A percentile compares a stretch with the other conserved stretches of the same genome.
phyloP scores from a whole-genome alignment of 1,284 basidiomycete species.

The Heterobasidion irregulare region DNA sequence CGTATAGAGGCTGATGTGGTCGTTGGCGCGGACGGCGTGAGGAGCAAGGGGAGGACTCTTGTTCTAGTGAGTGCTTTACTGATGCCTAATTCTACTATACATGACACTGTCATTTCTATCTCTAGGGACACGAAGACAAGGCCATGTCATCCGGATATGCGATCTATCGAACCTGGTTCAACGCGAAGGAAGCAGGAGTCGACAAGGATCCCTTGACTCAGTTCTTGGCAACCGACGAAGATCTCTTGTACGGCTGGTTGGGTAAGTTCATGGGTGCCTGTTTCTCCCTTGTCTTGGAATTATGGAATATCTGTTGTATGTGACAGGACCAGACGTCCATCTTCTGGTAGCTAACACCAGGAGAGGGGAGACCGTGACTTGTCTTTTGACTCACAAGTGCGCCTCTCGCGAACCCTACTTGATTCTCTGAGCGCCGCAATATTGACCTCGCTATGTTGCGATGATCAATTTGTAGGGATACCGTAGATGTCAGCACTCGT shows the following conservation, averaged over 20 bases:
- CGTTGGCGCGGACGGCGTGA: slow-evolving; percentile 21
- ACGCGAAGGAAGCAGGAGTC: slow-evolving; percentile 15
- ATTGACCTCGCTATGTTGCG: too few relatives aligned
- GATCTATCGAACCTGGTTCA: slow-evolving; percentile 21
- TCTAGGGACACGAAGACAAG: slow-evolving; percentile 19
- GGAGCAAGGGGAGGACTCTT: slow-evolving; percentile 16
- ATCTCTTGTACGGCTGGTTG: slow-evolving; percentile 16
- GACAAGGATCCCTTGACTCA: slow-evolving; percentile 17
- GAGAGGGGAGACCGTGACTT: slow-evolving; percentile 15
- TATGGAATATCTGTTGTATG: too few relatives aligned
- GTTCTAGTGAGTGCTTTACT: slow-evolving; percentile 15
- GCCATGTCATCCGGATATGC: slow-evolving; percentile 21
- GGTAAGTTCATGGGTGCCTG: slow-evolving; percentile 9
- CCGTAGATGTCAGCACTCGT: slow-evolving; percentile 16
- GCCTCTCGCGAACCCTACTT: background rate
- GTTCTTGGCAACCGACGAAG: slow-evolving; percentile 15
- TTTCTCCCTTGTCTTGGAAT: too few relatives aligned
- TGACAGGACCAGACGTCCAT: slow-evolving; percentile 18
- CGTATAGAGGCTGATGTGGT: slow-evolving; percentile 19
- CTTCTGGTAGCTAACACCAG: slow-evolving; percentile 15
- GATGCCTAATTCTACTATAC: background rate
- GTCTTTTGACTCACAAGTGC: slow-evolving; percentile 19
- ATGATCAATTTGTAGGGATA: slow-evolving; percentile 11
- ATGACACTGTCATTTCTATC: too few relatives aligned
- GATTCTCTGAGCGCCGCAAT: background rate